Base-by-base conservation (phyloP, 2,329 filamentous ascomycete species). In the Cylindrodendrum hubeiense region DNA sequence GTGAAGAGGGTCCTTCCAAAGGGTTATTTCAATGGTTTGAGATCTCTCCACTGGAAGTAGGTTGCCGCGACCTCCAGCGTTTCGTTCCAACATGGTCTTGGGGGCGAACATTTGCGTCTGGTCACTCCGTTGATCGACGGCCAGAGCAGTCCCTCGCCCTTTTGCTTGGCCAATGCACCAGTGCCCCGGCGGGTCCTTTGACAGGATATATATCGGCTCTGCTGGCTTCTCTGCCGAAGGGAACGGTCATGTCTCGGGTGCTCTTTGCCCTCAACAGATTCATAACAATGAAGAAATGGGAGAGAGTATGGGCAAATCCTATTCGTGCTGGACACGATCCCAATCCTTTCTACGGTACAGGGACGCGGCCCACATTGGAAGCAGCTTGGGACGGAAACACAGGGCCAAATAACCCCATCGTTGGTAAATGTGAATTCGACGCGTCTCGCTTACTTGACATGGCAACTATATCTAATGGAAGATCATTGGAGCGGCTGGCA, bases 21-120 rank as follows among this genome's bases (percentile, higher is more conserved):
- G 60, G 67, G 8, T 10, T 66, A 0, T 74, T 74, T 4, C 71
- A 74, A 2, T 74, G 72, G n/a, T 74, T 74, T 2, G 71, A 74
- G 5, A 67, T 74, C 3, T 69, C 71, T 2, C 71, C 71, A 0
- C 43, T 74, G 0, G 71, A 74, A 4, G 63, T 73, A 0, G 71
- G 71, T 0, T 73, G 71, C 4, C 63, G 6, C 0, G 71, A 74
- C 10, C 46, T 69, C 4, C 66, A 65, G 0, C 71, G 70, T 1
- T 74, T 71, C 1, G 63, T 74, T 1, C 71, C 71, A 0, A 63
- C 71, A 0, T 74, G 71, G 71, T 44, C 71, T 2, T 74, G 71
- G 71, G 71, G 71, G 0, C 71, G 71, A 1, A 71, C 70, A 0
- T 74, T 74, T 15, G 34, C 68, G 3, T 74, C 71, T 1, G 71